These are phyloP conservation scores for Mucor saturninus DNA, from an alignment of 371 early-diverging fungal genomes.

Conservation along the genomic window DNA sequence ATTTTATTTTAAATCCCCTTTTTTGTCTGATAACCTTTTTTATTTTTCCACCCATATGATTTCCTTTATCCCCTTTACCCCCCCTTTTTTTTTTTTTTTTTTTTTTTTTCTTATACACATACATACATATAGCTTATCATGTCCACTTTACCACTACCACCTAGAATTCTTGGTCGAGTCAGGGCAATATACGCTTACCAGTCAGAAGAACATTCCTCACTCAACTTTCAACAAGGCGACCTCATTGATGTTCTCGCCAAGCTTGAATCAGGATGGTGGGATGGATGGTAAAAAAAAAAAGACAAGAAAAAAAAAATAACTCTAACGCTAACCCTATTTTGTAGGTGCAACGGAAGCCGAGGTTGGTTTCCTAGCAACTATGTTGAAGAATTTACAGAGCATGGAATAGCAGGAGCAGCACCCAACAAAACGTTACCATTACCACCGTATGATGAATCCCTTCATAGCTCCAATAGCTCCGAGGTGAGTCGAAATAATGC, in stretches of 20 bases:
- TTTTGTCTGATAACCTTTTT: background rate
- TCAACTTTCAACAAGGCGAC: constrained; percentile 79
- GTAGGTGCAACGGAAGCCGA: constrained; percentile 59
- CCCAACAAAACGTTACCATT: constrained; percentile 3
- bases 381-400: constrained; percentile 49
- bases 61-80: background rate
- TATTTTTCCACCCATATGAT: background rate
- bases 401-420: background rate
- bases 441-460: background rate
- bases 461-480: constrained; percentile 11
- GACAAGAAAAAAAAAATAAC: background rate
- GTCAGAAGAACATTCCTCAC: constrained; percentile 69
- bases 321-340: background rate
- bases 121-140: background rate
- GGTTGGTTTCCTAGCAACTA: constrained; percentile 93
- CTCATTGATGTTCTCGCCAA: constrained; percentile 80
- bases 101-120: too few relatives aligned
- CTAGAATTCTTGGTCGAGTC: constrained; percentile 43
- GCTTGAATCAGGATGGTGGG: constrained; percentile 94
- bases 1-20: too few relatives aligned
- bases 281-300: constrained; percentile 58
- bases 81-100: background rate
- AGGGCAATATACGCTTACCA: constrained; percentile 81
- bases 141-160: constrained; percentile 7
- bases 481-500: constrained; percentile 19